Conservation (phyloP, 2,329 filamentous ascomycete genomes). For the Fusarium irregulare region DNA sequence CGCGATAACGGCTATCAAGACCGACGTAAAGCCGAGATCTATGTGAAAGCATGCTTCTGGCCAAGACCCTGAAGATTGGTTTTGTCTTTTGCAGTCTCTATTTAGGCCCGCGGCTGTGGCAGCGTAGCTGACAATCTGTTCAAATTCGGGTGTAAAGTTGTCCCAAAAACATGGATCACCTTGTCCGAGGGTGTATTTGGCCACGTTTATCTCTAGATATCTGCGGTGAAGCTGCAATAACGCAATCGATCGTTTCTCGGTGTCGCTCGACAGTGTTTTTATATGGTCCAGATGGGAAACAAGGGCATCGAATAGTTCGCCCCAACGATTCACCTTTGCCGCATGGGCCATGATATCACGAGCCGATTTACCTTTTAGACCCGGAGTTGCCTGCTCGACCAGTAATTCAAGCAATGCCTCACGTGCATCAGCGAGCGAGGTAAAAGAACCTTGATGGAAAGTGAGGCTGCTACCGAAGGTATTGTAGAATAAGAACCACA, state of each 20-base stretch:
- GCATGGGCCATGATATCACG: not conserved
- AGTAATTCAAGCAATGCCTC: slow-evolving; percentile 19
- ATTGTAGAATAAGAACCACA: not conserved
- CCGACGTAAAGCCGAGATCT: slow-evolving; percentile 22
- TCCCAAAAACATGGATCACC: slow-evolving; percentile 34
- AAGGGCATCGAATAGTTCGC: slow-evolving; percentile 4
- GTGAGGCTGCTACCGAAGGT: not conserved
- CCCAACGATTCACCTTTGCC: slow-evolving; percentile 14
- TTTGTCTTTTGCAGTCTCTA: not conserved
- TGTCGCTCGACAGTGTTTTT: accelerated
- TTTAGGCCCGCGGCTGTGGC: slow-evolving; percentile 2
- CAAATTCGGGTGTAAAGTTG: slow-evolving; percentile 7
- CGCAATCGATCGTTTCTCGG: slow-evolving; percentile 6
- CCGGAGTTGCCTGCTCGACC: slow-evolving; percentile 21
- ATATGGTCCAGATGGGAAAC: not conserved
- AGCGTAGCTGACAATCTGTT: not conserved
- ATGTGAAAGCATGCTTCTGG: slow-evolving; percentile 18
- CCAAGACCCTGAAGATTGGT: not conserved
- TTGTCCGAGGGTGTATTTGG: slow-evolving; percentile 17
- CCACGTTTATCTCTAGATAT: slow-evolving; percentile 19
- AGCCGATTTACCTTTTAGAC: slow-evolving; percentile 11
- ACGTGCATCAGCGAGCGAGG: slow-evolving; percentile 7
- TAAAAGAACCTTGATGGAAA: not conserved
- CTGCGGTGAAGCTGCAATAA: slow-evolving; percentile 23
- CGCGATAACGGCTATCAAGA: slow-evolving; percentile 16